Percentiles rank a stretch among this genome's conserved stretches.
Conservation (phyloP, 2,329 filamentous ascomycete species). For the Clathrospora elynae region DNA sequence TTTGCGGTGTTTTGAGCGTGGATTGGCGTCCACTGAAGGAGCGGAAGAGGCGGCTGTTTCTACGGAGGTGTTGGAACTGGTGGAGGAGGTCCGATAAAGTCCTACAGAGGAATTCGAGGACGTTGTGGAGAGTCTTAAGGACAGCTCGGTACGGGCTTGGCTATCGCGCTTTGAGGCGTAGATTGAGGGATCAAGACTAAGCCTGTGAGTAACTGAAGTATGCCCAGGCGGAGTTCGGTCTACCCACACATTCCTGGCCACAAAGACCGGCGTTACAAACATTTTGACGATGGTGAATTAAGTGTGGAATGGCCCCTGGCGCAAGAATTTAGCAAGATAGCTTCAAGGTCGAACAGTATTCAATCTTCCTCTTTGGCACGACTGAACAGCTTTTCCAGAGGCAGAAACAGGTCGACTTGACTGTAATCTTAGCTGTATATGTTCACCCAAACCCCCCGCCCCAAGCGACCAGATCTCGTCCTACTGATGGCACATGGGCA, state of each 20-base stretch:
- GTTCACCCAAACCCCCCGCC: constrained; percentile 4
- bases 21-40: constrained; percentile 8
- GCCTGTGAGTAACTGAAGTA: constrained; percentile 12
- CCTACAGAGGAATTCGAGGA: constrained; percentile 20
- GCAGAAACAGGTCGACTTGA: constrained; percentile 4
- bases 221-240: constrained; percentile 2
- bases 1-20: constrained; percentile 19
- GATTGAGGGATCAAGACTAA: constrained; percentile 19
- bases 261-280: constrained; percentile 24
- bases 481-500: constrained; percentile 13
- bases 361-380: neutral
- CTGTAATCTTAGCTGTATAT: constrained; percentile 17
- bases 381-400: constrained; percentile 1
- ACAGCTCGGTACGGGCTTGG: constrained; percentile 6
- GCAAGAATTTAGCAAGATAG: neutral
- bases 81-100: constrained; percentile 18
- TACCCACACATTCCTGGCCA: constrained; percentile 23
- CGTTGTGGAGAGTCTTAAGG: constrained; percentile 8
- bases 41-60: constrained; percentile 23
- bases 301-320: neutral
- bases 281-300: constrained; percentile 12
- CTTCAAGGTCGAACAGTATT: neutral
- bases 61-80: constrained; percentile 13
- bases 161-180: constrained; percentile 10
- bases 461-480: constrained; percentile 2